Percentiles rank a stretch among this genome's conserved stretches.
phyloP scores from a whole-genome alignment of 2,329 filamentous ascomycete species.

The Elsinoe necatrix region DNA sequence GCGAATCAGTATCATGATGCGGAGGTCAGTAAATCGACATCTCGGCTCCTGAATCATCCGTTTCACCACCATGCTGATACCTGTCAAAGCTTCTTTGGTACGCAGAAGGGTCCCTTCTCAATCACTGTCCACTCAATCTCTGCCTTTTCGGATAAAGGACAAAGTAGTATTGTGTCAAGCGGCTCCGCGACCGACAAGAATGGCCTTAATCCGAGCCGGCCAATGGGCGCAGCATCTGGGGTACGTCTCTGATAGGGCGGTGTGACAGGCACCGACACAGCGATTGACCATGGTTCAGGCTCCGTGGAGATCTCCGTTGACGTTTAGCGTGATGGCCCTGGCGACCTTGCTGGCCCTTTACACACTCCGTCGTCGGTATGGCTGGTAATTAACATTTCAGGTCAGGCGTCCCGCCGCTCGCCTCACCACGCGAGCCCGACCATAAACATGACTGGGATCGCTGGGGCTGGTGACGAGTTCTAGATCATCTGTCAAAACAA shows the following conservation, averaged over 20 bases:
- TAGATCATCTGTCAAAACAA: not conserved
- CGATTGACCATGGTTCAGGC: conserved; percentile 5
- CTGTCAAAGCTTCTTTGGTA: conserved; percentile 59
- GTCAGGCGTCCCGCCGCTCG: not conserved
- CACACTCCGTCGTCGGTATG: conserved; percentile 2
- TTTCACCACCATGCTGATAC: conserved; percentile 22
- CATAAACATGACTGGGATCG: not conserved
- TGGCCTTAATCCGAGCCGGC: not conserved
- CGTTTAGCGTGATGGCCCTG: not conserved
- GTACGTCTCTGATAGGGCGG: conserved; percentile 13
- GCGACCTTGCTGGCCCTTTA: conserved; percentile 5
- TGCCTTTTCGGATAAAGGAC: conserved; percentile 29
- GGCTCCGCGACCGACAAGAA: not conserved
- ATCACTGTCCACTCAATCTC: conserved; percentile 49
- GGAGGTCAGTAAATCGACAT: conserved; percentile 52
- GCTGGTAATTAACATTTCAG: not conserved
- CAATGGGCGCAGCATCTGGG: conserved; percentile 3
- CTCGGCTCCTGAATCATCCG: not conserved
- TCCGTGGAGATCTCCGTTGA: conserved; percentile 10
- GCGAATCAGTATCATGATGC: conserved; percentile 68
- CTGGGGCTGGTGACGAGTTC: not conserved
- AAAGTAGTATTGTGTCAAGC: not conserved
- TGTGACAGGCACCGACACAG: not conserved
- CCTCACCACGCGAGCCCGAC: not conserved
- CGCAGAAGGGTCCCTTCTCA: conserved; percentile 60